Conservation (phyloP, 2,329 filamentous ascomycete genomes). For the Penicillium brasilianum region DNA sequence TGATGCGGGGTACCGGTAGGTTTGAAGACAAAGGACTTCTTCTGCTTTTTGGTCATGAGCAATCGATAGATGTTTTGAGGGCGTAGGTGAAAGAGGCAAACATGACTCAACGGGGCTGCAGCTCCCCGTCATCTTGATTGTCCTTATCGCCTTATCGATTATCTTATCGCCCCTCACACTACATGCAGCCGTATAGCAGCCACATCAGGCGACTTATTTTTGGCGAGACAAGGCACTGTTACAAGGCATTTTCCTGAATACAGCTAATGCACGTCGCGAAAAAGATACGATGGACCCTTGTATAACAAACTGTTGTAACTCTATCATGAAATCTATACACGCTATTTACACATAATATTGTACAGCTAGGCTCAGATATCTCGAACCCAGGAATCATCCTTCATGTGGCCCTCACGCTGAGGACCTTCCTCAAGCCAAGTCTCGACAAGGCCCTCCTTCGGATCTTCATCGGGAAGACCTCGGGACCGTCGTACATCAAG, state of each 20-base stretch:
- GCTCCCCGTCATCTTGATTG: not conserved
- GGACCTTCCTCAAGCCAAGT: conserved; percentile 72
- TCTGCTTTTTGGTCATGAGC: conserved; percentile 56
- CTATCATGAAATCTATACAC: conserved; percentile 21
- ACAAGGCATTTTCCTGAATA: too few species aligned
- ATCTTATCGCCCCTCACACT: not conserved
- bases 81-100: not conserved
- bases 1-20: conserved; percentile 49
- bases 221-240: too few species aligned
- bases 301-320: conserved; percentile 1
- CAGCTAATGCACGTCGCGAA: not conserved
- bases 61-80: not conserved
- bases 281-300: not conserved
- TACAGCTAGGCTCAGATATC: conserved; percentile 52
- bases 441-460: conserved; percentile 75
- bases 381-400: conserved; percentile 65
- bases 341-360: conserved; percentile 23
- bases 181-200: not conserved
- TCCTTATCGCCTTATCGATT: conserved; percentile 8
- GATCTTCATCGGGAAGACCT: conserved; percentile 80
- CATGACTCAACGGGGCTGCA: not conserved
- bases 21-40: conserved; percentile 45
- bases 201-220: not conserved
- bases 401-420: conserved; percentile 61
- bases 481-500: conserved; percentile 73